These are phyloP conservation scores for Dryadomyces sulphureus DNA, from an alignment of 2,329 filamentous ascomycete species.

Conservation along the genomic window DNA sequence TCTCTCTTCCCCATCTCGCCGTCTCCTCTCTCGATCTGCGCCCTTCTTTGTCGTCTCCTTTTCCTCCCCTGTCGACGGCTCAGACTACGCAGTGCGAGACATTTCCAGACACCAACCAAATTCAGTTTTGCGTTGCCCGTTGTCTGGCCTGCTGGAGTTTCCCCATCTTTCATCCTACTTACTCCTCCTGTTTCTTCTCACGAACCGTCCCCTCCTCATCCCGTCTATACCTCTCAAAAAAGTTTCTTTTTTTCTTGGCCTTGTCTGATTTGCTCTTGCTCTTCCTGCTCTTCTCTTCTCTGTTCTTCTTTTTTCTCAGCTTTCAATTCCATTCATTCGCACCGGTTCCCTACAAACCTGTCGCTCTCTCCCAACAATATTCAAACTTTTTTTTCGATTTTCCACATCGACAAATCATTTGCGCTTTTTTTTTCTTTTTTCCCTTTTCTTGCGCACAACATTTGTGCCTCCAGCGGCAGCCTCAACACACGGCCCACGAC, in stretches of 20 bases:
- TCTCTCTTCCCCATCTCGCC: not conserved
- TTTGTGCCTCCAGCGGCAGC: not conserved
- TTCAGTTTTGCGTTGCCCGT: slow-evolving; percentile 22
- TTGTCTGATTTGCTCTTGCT: not conserved
- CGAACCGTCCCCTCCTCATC: not conserved
- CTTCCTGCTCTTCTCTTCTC: not conserved
- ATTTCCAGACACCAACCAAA: slow-evolving; percentile 18
- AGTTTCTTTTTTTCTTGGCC: not conserved
- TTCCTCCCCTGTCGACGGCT: not conserved
- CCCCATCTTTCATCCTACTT: not conserved
- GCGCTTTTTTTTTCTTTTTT: not conserved
- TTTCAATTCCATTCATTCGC: no score
- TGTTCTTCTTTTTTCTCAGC: not conserved
- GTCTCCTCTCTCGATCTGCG: not conserved
- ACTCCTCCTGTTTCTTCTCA: not conserved
- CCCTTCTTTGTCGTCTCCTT: not conserved
- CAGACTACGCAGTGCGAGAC: not conserved
- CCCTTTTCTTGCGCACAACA: not conserved
- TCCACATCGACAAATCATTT: not conserved
- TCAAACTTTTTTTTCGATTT: not conserved
- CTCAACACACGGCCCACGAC: not conserved
- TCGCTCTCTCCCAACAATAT: not conserved
- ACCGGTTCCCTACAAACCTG: no score
- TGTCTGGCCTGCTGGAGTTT: slow-evolving; percentile 6
- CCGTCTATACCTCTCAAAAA: not conserved